phyloP scores from a whole-genome alignment of 257 asterid species.

The Jaltomata sinuosa region DNA sequence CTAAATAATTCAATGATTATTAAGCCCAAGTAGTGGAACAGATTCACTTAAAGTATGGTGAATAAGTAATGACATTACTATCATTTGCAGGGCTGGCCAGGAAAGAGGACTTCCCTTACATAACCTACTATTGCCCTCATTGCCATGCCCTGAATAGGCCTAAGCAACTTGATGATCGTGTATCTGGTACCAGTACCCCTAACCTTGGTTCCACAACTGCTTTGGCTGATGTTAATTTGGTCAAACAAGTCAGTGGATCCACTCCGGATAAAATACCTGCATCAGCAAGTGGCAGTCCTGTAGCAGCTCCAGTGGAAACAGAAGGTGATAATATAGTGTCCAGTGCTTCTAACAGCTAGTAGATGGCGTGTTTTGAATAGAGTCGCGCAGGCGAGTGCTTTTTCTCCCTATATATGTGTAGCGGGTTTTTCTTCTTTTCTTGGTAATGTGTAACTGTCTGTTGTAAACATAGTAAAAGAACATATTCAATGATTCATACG shows the following conservation, averaged over 20 bases:
- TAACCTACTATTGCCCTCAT: constrained; percentile 87
- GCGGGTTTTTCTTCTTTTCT: background rate
- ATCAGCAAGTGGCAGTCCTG: constrained; percentile 10
- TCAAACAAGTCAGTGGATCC: constrained; percentile 2
- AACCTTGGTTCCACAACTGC: constrained; percentile 14
- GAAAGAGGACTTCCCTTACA: constrained; percentile 72
- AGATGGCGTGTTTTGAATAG: background rate
- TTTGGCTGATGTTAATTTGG: constrained; percentile 12
- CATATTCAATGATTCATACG: background rate
- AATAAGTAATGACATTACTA: background rate
- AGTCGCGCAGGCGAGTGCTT: background rate
- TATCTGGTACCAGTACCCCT: constrained; percentile 35
- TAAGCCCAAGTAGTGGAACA: background rate
- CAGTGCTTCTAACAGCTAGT: background rate
- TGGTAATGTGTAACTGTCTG: background rate
- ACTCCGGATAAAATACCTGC: background rate
- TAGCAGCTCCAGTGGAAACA: background rate
- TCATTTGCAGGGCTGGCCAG: constrained; percentile 68
- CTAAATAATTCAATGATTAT: background rate
- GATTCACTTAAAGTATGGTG: background rate
- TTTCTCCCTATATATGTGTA: background rate
- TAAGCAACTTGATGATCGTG: constrained; percentile 30
- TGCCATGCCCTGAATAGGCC: constrained; percentile 71
- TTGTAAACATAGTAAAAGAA: background rate
- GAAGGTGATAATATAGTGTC: constrained; percentile 1